Conservation (phyloP, 2,329 filamentous ascomycete genomes). For the Aspergillus aculeatus region DNA sequence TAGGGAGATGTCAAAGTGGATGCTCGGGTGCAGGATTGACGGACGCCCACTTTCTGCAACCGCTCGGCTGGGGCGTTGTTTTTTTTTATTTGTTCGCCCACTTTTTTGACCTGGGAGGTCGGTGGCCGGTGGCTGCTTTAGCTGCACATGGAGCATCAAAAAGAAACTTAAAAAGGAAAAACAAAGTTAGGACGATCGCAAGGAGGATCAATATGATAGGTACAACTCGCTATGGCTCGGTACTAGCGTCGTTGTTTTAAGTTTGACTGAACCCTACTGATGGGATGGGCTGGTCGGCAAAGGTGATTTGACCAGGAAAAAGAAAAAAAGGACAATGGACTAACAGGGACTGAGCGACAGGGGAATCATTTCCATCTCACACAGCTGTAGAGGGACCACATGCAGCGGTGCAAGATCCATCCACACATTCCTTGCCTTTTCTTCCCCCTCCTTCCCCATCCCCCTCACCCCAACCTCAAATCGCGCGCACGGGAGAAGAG, state of each 20-base stretch:
- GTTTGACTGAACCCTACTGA: slow-evolving; percentile 7
- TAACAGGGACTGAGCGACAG: slow-evolving; percentile 14
- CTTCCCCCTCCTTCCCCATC: too few species aligned
- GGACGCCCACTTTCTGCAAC: slow-evolving; percentile 17
- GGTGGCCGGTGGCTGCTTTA: slow-evolving; percentile 5
- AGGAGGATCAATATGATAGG: slow-evolving; percentile 15
- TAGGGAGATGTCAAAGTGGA: slow-evolving; percentile 7
- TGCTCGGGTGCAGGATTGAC: slow-evolving; percentile 2
- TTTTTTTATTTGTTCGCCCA: not conserved
- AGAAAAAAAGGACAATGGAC: not conserved
- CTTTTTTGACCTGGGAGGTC: not conserved
- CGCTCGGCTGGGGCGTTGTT: slow-evolving; percentile 15
- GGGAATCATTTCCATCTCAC: slow-evolving; percentile 3
- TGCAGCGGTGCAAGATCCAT: slow-evolving; percentile 5
- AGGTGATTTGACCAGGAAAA: slow-evolving; percentile 8
- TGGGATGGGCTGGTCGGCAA: slow-evolving; percentile 1
- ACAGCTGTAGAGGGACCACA: slow-evolving; percentile 2
- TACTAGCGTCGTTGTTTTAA: slow-evolving; percentile 15
- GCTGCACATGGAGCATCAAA: not conserved
- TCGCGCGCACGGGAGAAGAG: not conserved
- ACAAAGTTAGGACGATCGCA: not conserved
- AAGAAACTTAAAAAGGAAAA: too few species aligned
- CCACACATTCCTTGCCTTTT: not conserved
- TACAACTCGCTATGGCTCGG: slow-evolving; percentile 16
- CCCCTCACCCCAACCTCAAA: not conserved